These are phyloP conservation scores for Neocallimastix lanati DNA, from an alignment of 192 early-diverging fungal species.

Conservation along the genomic window DNA sequence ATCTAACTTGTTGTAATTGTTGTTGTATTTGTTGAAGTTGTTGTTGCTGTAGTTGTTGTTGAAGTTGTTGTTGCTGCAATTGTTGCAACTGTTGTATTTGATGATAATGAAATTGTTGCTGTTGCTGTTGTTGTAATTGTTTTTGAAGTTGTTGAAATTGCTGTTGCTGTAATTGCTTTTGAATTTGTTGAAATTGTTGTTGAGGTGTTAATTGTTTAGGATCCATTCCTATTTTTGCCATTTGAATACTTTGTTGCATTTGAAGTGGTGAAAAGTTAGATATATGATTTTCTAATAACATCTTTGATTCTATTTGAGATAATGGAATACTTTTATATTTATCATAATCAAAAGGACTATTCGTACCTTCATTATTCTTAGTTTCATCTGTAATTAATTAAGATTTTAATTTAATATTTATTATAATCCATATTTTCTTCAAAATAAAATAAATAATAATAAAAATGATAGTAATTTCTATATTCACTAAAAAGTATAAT, in stretches of 20 bases:
- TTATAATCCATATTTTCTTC: too few species aligned
- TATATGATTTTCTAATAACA: not conserved
- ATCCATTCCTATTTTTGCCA: not conserved
- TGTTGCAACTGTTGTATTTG: not conserved
- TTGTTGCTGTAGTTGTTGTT: not conserved
- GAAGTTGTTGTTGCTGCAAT: constrained; percentile 1
- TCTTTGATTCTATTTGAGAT: not conserved
- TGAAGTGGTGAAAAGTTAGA: not conserved
- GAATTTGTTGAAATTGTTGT: not conserved
- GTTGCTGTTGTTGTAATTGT: not conserved
- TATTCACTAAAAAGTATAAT: too few species aligned
- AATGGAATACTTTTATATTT: not conserved
- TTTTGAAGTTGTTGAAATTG: not conserved
- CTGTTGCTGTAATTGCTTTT: not conserved
- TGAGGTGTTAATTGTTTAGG: not conserved
- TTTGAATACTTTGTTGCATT: not conserved
- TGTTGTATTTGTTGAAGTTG: not conserved
- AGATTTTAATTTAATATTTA: too few species aligned
- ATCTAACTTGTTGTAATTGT: not conserved
- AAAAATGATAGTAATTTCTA: too few species aligned
- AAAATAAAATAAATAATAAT: too few species aligned
- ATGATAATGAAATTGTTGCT: not conserved
- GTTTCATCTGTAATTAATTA: too few species aligned
- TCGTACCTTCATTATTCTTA: not conserved
- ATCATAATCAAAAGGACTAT: not conserved